Conservation (phyloP, 208 protist genomes). For the Crithidia expoeki region DNA sequence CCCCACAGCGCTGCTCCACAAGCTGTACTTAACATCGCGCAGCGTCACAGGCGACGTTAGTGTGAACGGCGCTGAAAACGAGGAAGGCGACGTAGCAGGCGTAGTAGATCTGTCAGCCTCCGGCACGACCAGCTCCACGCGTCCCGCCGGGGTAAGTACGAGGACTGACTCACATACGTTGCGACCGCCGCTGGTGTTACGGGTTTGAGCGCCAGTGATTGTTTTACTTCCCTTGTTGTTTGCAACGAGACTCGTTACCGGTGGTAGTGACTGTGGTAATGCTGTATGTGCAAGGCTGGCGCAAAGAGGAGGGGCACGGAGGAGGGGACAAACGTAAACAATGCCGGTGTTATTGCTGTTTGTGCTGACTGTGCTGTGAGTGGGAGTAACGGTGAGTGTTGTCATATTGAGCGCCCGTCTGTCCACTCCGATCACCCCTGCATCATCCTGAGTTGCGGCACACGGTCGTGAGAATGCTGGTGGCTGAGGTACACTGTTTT, state of each 20-base stretch:
- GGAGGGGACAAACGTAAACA: constrained; percentile 5
- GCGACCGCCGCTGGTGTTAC: background rate
- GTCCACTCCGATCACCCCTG: no score
- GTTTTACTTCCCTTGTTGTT: no score
- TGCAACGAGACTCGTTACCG: background rate
- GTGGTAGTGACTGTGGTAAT: background rate
- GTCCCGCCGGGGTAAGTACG: constrained; percentile 49
- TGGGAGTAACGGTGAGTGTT: no score
- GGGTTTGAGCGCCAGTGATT: no score
- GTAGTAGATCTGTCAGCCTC: no score
- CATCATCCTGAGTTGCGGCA: no score
- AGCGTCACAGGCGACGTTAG: constrained; percentile 28
- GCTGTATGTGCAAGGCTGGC: no score
- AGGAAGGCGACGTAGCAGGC: background rate
- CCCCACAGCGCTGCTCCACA: constrained; percentile 54
- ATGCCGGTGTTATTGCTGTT: background rate
- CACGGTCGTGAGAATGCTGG: no score
- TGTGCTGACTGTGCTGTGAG: no score
- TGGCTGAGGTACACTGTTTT: no score
- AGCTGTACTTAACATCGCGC: constrained; percentile 48
- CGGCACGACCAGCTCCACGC: constrained; percentile 45
- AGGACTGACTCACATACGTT: constrained; percentile 29
- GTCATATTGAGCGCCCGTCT: no score
- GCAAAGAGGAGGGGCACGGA: background rate
- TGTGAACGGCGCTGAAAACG: background rate